phyloP scores from a whole-genome alignment of 768 basidiomycete species.

The Hericium alpestre region DNA sequence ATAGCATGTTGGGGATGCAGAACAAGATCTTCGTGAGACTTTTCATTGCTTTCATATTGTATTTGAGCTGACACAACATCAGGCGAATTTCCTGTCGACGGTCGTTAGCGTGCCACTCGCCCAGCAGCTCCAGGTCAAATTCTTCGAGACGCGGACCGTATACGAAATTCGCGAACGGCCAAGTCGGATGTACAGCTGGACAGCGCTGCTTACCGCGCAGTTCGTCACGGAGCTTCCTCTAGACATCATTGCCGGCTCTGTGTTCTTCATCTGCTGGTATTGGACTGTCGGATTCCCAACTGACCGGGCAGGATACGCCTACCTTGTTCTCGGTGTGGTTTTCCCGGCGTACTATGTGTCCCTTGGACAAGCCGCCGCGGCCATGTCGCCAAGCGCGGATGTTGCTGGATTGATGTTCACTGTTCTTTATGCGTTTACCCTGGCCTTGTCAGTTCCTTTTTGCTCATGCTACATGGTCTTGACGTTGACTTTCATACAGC shows the following conservation, averaged over 20 bases:
- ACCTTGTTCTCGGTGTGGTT: constrained; percentile 26
- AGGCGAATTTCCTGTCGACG: constrained; percentile 26
- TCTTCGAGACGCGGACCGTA: constrained; percentile 27
- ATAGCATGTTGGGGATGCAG: constrained; percentile 30
- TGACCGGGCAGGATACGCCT: constrained; percentile 30
- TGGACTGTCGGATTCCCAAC: constrained; percentile 32
- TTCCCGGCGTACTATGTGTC: constrained; percentile 37
- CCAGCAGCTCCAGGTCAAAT: constrained; percentile 33
- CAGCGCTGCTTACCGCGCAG: constrained; percentile 25
- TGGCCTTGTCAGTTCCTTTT: constrained; percentile 28
- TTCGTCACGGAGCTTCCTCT: constrained; percentile 32
- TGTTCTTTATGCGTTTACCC: constrained; percentile 28
- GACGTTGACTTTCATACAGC: constrained; percentile 15
- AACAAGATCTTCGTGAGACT: constrained; percentile 32
- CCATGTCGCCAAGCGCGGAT: constrained; percentile 30
- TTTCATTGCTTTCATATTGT: neutral
- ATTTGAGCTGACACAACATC: neutral
- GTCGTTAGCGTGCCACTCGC: constrained; percentile 26
- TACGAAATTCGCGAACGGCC: constrained; percentile 33
- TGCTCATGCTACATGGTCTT: neutral
- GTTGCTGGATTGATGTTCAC: constrained; percentile 32
- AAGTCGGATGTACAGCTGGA: constrained; percentile 33
- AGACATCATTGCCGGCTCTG: constrained; percentile 28
- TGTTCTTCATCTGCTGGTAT: constrained; percentile 40
- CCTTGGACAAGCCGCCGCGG: constrained; percentile 29